A percentile compares a stretch with the other conserved stretches of the same genome.
phyloP scores from a whole-genome alignment of 805 yeast genomes.

The Nakazawaea sp. region DNA sequence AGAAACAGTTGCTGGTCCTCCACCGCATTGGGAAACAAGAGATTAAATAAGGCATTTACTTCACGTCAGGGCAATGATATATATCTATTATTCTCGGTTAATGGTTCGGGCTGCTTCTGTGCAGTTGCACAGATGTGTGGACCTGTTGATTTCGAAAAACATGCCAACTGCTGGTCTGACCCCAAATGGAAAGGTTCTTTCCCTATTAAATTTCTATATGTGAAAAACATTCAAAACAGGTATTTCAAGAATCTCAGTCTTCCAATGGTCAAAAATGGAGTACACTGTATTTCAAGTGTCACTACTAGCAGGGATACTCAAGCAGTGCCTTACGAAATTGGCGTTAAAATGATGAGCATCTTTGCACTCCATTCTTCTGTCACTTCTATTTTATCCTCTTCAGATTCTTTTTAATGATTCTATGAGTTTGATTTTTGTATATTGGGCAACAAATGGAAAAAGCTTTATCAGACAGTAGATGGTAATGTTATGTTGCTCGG shows the following conservation, averaged over 20 bases:
- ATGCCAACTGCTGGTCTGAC: constrained; percentile 41
- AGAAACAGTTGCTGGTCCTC: constrained; percentile 51
- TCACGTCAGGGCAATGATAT: constrained; percentile 23
- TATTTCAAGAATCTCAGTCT: constrained; percentile 37
- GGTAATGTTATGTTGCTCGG: constrained; percentile 8
- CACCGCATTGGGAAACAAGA: constrained; percentile 47
- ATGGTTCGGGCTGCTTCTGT: constrained; percentile 50
- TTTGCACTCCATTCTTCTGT: constrained; percentile 19
- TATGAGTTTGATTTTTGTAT: too few relatives aligned
- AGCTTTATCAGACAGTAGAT: background rate
- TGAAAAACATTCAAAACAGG: constrained; percentile 44
- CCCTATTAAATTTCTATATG: constrained; percentile 44
- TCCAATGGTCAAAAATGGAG: constrained; percentile 34
- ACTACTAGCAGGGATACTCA: constrained; percentile 59
- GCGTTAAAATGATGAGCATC: constrained; percentile 37
- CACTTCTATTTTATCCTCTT: constrained; percentile 1
- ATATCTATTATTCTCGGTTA: constrained; percentile 50
- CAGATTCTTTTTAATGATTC: too few relatives aligned
- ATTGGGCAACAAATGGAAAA: too few relatives aligned
- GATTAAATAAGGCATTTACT: constrained; percentile 38
- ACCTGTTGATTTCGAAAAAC: constrained; percentile 26
- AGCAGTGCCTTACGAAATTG: constrained; percentile 43
- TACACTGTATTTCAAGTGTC: constrained; percentile 30
- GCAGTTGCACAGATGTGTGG: constrained; percentile 50
- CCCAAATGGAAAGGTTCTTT: constrained; percentile 48